Evolutionary conservation across 495 filamentous ascomycete genomes (phyloP), one percentile per base, ranked within the genome.

Genomic region (Podospora conica): DNA sequence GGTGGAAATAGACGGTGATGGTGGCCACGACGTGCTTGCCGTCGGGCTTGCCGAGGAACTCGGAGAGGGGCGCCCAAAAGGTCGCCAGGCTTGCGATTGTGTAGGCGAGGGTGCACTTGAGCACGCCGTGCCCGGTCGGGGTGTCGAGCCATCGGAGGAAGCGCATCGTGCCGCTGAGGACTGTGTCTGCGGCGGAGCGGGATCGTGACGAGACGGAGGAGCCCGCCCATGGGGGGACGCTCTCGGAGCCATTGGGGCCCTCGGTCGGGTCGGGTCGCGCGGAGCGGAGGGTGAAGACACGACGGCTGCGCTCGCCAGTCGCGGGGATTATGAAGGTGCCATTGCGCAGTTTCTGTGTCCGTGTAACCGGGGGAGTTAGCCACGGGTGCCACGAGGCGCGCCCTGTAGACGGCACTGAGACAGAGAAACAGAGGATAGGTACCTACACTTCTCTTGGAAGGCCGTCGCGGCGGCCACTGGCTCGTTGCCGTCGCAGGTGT

Each of bases 1-100:
- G 94, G 76, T 98, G 93, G 77, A 98, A 98, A 71, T 97, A 98
- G 10, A 97, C 93, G 21, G 90, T 92, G 58, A 96, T 85, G 3
- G 93, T 96, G 58, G 92, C 91, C 53, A 96, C 93, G 80, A 98
- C 88, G 77, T 98, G 95, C 75, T 98, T 98, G 23, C 93, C 92
- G 81, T 98, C 94, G 72, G 94, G 90, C 66, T 87, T 84, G 6
- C 95, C 95, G 40, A 98, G 79, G 64, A 90, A 80, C 3, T 80
- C 78, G 4, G 92, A 86, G 58, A 97, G 81, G 4, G 85, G 83
- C 6, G 87, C 85, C 68, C 91, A 87, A 70, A 94, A 97, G 1
- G 95, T 98, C 15, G 88, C 92, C 74, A 96, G 78, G 64, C 92
- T 96, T 10, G 90, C 95, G 21, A 98, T 74, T 7, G 96, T 79